These are phyloP conservation scores for Vigna reflexopilosa DNA, from an alignment of 306 rosid species.

Conservation along the genomic window DNA sequence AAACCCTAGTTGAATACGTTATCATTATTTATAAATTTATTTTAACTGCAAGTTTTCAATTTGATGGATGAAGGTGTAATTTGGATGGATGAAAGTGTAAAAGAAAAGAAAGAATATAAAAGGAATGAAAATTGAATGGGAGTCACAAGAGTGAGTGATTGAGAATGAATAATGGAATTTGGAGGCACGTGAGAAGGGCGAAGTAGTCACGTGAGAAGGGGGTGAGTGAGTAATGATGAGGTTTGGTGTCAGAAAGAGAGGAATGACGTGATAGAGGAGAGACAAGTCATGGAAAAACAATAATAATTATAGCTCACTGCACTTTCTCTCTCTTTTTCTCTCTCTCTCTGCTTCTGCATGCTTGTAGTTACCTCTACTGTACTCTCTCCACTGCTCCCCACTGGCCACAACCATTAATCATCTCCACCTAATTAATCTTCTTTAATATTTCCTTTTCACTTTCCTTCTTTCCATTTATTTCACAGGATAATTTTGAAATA, in stretches of 20 bases:
- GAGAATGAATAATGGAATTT: not conserved
- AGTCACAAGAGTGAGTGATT: not conserved
- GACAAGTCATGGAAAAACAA: slow-evolving; percentile 28
- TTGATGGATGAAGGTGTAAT: too few species aligned
- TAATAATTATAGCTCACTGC: slow-evolving; percentile 1
- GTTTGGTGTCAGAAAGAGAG: slow-evolving; percentile 45
- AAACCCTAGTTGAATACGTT: too few species aligned
- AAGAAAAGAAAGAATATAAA: too few species aligned
- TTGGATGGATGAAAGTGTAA: too few species aligned
- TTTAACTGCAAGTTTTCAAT: too few species aligned
- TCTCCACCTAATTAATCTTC: not conserved
- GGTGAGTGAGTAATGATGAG: slow-evolving; percentile 53
- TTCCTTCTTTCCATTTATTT: too few species aligned
- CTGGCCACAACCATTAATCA: not conserved
- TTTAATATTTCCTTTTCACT: not conserved
- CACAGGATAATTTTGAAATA: too few species aligned
- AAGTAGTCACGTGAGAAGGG: not conserved
- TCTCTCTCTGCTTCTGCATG: not conserved
- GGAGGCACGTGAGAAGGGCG: not conserved
- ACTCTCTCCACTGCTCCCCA: not conserved
- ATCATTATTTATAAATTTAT: too few species aligned
- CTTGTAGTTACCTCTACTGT: not conserved
- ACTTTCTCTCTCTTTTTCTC: too few species aligned
- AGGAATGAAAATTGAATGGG: too few species aligned
- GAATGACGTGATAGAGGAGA: slow-evolving; percentile 53